Percentiles rank a stretch among this genome's conserved stretches.
These are phyloP conservation scores for Cornus controversa DNA, from an alignment of 148 eudicot genomes.

Conservation along the genomic window DNA sequence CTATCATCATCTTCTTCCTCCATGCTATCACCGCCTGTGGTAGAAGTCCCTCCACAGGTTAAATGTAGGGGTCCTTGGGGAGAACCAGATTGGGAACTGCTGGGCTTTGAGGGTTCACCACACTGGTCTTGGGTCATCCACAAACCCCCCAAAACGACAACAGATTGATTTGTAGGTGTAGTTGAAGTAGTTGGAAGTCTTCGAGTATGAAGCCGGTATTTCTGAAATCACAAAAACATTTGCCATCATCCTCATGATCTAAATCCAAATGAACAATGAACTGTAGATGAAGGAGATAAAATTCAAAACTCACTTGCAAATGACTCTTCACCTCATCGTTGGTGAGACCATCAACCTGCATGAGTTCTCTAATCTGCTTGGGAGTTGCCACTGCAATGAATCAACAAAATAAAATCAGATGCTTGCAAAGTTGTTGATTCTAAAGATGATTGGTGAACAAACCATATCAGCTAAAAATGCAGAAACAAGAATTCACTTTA, in stretches of 20 bases:
- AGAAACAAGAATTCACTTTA: background rate
- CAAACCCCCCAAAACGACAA: slow-evolving; percentile 26
- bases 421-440: background rate
- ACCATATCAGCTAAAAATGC: slow-evolving; percentile 2
- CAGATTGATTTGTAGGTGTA: slow-evolving; percentile 23
- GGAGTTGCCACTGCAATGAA: slow-evolving; percentile 78
- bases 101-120: slow-evolving; percentile 44
- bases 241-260: background rate
- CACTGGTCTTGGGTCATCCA: slow-evolving; percentile 29
- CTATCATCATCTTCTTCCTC: slow-evolving; percentile 67
- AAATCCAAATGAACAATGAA: background rate
- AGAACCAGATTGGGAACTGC: slow-evolving; percentile 61
- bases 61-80: slow-evolving; percentile 69
- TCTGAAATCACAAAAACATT: slow-evolving; percentile 35
- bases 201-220: slow-evolving; percentile 74
- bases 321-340: slow-evolving; percentile 96
- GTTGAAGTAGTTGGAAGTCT: slow-evolving; percentile 33
- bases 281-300: background rate
- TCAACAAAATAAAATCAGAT: slow-evolving; percentile 5
- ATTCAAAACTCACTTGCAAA: slow-evolving; percentile 54
- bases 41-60: slow-evolving; percentile 36
- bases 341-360: slow-evolving; percentile 87
- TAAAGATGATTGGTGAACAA: background rate
- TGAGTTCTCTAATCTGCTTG: slow-evolving; percentile 86
- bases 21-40: slow-evolving; percentile 47